Base-by-base conservation (phyloP, 495 filamentous ascomycete species). In the Penicillium antarcticum region DNA sequence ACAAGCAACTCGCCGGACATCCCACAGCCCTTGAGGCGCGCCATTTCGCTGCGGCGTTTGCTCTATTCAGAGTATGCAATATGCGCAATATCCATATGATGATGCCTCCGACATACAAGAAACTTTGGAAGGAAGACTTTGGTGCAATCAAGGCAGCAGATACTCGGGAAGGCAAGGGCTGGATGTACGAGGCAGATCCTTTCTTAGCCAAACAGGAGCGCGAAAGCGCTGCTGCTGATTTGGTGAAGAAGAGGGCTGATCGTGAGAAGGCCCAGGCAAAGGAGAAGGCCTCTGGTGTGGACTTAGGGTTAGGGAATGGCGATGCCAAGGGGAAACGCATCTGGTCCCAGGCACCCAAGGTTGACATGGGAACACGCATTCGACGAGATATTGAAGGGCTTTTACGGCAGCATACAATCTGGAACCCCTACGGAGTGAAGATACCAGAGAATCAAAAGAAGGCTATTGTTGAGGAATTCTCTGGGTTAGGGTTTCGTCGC, bases 181-280 rank as follows among this genome's bases (percentile, higher is more conserved):
- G 92, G 91, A 85, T 95, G 81, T 98, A 97, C 60, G 91, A 95
- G 56, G 92, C 89, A 13, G 95, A 98, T 66, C 94, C 94, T 0
- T 98, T 98, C 69, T 69, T 83, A 35, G 86, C 88, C 4, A 76
- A 85, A 63, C 78, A 84, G 45, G 88, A 95, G 62, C 78, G 88
- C 37, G 89, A 95, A 23, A 86, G 87, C 53, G 86, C 84, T 13
- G 84, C 84, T 38, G 84, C 77, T 1, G 76, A 82, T 1, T 74
- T 82, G 39, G 87, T 87, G 63, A 92, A 89, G 75, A 89, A 88
- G 54, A 74, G 75, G 48, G 77, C 74, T 33, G 83, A 87, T 37
- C 69, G 73, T 5, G 79, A 83, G 59, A 85, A 80, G 35, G 66
- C 76, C 11, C 80, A 78, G 56, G 83, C 82, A 29, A 87, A 88